Evolutionary conservation across 2,329 filamentous ascomycete genomes (phyloP).

Genomic region (Myrmaecium sp.): DNA sequence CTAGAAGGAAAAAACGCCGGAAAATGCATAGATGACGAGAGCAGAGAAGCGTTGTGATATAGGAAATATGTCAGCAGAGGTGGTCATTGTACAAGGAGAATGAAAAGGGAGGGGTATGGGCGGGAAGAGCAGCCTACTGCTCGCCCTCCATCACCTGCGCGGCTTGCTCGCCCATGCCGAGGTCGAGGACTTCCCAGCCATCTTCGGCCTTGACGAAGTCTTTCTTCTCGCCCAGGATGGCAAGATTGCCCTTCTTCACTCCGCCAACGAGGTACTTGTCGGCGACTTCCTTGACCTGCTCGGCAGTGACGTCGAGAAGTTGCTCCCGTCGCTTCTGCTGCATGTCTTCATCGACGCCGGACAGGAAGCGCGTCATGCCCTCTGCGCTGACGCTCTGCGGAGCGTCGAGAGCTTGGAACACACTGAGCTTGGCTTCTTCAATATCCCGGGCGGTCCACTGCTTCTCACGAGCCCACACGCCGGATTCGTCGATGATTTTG

Average conservation of each 20-base stretch:
- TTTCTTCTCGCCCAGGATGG: constrained; percentile 71
- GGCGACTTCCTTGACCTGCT: constrained; percentile 65
- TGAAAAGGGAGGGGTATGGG: too few species aligned
- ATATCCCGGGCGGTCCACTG: constrained; percentile 71
- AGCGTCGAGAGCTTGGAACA: constrained; percentile 85
- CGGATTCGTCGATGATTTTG: constrained; percentile 67
- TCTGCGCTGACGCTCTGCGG: constrained; percentile 75
- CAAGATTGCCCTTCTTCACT: constrained; percentile 44
- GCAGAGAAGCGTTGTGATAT: constrained; percentile 4
- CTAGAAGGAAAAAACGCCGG: not conserved
- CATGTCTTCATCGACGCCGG: constrained; percentile 77
- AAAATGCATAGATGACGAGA: not conserved
- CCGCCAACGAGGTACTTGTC: constrained; percentile 64
- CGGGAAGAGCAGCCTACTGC: too few species aligned
- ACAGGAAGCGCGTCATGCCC: constrained; percentile 72
- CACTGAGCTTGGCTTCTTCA: constrained; percentile 87
- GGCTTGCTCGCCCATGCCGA: constrained; percentile 38
- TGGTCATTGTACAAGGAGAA: too few species aligned
- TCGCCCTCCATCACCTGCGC: constrained; percentile 7
- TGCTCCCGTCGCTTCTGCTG: constrained; percentile 67
- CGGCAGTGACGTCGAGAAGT: constrained; percentile 68
- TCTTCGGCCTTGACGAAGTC: constrained; percentile 48
- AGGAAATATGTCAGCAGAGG: constrained; percentile 3
- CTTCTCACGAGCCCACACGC: constrained; percentile 66
- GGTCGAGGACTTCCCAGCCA: constrained; percentile 59